Evolutionary conservation across 495 filamentous ascomycete genomes (phyloP).

Genomic region (Aspergillus saccharolyticus): DNA sequence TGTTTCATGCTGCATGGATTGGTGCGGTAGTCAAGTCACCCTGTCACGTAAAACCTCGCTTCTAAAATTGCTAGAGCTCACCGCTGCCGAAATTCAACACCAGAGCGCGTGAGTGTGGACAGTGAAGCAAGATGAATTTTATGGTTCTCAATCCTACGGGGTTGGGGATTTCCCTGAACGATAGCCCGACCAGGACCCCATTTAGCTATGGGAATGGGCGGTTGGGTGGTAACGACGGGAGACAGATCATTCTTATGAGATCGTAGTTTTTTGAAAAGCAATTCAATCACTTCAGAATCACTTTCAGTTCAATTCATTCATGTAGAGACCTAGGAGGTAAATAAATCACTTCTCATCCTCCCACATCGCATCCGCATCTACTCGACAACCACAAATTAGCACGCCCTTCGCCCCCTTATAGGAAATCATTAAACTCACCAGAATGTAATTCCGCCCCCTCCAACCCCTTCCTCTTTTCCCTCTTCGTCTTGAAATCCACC

Average conservation of each 20-base stretch:
- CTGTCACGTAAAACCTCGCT: constrained; percentile 27
- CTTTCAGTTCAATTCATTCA: too few species aligned
- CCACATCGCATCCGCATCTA: constrained; percentile 49
- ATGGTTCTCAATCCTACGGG: constrained; percentile 16
- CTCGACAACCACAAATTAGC: constrained; percentile 8
- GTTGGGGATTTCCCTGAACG: constrained; percentile 34
- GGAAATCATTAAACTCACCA: background rate
- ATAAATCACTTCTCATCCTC: constrained; percentile 13
- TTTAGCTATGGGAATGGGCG: constrained; percentile 49
- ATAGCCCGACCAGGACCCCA: constrained; percentile 43
- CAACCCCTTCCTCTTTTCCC: constrained; percentile 57
- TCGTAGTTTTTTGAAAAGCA: constrained; percentile 3
- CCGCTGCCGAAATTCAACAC: constrained; percentile 50
- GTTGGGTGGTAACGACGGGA: constrained; percentile 42
- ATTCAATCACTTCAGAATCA: background rate
- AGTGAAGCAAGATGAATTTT: constrained; percentile 58
- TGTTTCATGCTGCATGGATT: background rate
- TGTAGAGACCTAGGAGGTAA: background rate
- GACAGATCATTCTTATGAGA: constrained; percentile 23
- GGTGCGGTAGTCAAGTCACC: background rate
- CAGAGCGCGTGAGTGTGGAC: constrained; percentile 61
- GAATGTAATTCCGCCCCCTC: constrained; percentile 32
- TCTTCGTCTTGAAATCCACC: constrained; percentile 56
- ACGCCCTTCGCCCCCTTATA: too few species aligned
- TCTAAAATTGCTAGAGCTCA: constrained; percentile 64